These are phyloP conservation scores for Fraxinus sp. DNA, from an alignment of 305 asterid genomes.

Conservation along the genomic window DNA sequence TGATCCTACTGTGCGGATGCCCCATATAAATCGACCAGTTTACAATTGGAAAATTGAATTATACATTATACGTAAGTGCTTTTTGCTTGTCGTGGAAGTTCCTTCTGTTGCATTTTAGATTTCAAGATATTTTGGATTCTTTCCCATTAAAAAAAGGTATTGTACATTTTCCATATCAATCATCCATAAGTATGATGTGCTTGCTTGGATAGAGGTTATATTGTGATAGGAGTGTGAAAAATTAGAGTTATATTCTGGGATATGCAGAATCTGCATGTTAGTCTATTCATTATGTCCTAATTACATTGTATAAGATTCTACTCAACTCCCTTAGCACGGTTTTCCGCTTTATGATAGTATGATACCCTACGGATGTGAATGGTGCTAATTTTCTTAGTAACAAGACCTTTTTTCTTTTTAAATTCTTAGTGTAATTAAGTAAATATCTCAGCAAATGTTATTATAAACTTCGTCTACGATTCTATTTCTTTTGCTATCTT, in stretches of 20 bases:
- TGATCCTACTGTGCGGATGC: slow-evolving; percentile 86
- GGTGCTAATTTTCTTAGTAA: neutral
- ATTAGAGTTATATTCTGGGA: neutral
- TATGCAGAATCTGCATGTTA: neutral
- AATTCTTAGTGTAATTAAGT: neutral
- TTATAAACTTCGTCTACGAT: neutral
- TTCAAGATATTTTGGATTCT: neutral
- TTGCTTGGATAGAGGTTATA: neutral
- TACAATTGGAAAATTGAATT: slow-evolving; percentile 84
- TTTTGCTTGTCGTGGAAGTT: slow-evolving; percentile 1
- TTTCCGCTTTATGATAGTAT: neutral
- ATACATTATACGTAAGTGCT: slow-evolving; percentile 74
- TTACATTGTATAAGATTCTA: neutral
- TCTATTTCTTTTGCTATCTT: neutral
- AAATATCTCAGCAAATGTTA: neutral
- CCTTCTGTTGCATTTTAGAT: neutral
- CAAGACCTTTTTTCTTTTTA: neutral
- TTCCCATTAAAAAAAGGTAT: neutral
- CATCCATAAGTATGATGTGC: neutral
- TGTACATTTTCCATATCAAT: neutral
- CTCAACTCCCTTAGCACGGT: neutral
- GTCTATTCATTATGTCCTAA: neutral
- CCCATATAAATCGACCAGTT: slow-evolving; percentile 64
- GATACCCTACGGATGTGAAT: neutral
- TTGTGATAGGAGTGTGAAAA: neutral